Percentiles rank a stretch among this genome's conserved stretches.
phyloP scores from a whole-genome alignment of 306 rosid species.

The Sindora glabra region DNA sequence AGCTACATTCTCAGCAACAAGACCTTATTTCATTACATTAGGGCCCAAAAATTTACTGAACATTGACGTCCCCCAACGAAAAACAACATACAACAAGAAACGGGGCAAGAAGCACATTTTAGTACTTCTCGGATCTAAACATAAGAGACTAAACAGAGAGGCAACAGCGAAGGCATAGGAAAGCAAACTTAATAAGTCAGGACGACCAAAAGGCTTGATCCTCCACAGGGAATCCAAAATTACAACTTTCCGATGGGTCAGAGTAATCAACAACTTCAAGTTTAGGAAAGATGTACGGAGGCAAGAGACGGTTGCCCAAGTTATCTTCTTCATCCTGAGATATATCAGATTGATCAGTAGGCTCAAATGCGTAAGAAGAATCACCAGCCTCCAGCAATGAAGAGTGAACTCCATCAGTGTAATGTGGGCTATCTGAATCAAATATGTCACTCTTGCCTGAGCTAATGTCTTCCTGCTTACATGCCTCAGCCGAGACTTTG shows the following conservation, averaged over 20 bases:
- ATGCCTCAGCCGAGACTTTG: conserved; percentile 33
- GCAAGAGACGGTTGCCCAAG: conserved; percentile 36
- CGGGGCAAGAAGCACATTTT: conserved; percentile 1
- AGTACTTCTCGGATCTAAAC: conserved; percentile 6
- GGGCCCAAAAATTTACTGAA: background rate
- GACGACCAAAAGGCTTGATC: conserved; percentile 80
- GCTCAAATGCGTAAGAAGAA: conserved; percentile 51
- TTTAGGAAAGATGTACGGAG: conserved; percentile 51
- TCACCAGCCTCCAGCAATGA: conserved; percentile 43
- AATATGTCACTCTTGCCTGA: conserved; percentile 59
- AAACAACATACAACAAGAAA: conserved; percentile 15
- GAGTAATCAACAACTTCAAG: conserved; percentile 58
- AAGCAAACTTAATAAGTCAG: background rate
- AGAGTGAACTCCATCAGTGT: conserved; percentile 50
- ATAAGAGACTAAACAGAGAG: conserved; percentile 8
- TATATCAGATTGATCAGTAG: conserved; percentile 61
- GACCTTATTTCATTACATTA: conserved; percentile 20
- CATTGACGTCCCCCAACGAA: background rate
- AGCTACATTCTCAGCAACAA: background rate
- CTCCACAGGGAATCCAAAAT: conserved; percentile 60
- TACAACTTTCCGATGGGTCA: conserved; percentile 43
- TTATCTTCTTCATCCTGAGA: conserved; percentile 82
- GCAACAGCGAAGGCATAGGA: background rate
- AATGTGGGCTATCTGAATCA: conserved; percentile 69
- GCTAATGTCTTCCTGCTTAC: conserved; percentile 53